Conservation (phyloP, 768 basidiomycete species). For the Boletus eberwhitei region DNA sequence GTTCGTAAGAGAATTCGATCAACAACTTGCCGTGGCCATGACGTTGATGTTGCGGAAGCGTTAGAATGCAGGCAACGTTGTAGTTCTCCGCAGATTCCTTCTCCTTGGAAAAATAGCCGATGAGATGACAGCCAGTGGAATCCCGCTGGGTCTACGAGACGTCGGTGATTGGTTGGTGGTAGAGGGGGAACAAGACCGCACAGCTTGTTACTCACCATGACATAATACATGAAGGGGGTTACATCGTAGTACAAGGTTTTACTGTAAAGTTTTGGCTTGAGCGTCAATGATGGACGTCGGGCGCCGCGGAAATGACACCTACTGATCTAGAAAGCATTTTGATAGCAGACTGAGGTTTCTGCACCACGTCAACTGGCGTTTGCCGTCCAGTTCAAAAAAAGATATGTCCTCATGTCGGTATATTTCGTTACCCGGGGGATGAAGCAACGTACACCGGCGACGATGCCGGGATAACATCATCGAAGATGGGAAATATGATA, state of each 20-base stretch:
- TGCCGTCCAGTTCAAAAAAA: slow-evolving; percentile 98
- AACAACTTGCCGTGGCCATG: slow-evolving; percentile 93
- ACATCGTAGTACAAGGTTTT: slow-evolving; percentile 99
- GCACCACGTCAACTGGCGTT: slow-evolving; percentile 94
- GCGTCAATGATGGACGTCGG: slow-evolving; percentile 5
- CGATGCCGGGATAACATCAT: slow-evolving; percentile 93
- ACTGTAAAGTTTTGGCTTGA: slow-evolving; percentile 41
- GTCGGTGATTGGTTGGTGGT: slow-evolving; percentile 11
- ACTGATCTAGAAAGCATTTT: slow-evolving; percentile 99
- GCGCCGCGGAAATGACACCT: slow-evolving; percentile 34
- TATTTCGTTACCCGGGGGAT: slow-evolving; percentile 99
- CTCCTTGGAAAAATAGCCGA: slow-evolving; percentile 99
- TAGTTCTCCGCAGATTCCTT: slow-evolving; percentile 98
- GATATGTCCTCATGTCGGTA: slow-evolving; percentile 97
- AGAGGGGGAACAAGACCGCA: slow-evolving; percentile 6
- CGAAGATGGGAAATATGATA: slow-evolving; percentile 85
- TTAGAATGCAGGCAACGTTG: slow-evolving; percentile 98
- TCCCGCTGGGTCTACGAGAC: slow-evolving; percentile 70
- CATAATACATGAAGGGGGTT: slow-evolving; percentile 99
- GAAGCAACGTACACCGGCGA: slow-evolving; percentile 82
- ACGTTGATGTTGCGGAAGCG: slow-evolving; percentile 97
- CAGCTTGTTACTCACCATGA: slow-evolving; percentile 65
- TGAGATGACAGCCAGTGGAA: slow-evolving; percentile 85
- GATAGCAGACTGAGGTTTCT: slow-evolving; percentile 94
- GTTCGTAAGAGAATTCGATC: slow-evolving; percentile 97